Percentiles rank a stretch among this genome's conserved stretches.
phyloP scores from a whole-genome alignment of 2,329 filamentous ascomycete genomes.

The Trichoderma oligosporum region DNA sequence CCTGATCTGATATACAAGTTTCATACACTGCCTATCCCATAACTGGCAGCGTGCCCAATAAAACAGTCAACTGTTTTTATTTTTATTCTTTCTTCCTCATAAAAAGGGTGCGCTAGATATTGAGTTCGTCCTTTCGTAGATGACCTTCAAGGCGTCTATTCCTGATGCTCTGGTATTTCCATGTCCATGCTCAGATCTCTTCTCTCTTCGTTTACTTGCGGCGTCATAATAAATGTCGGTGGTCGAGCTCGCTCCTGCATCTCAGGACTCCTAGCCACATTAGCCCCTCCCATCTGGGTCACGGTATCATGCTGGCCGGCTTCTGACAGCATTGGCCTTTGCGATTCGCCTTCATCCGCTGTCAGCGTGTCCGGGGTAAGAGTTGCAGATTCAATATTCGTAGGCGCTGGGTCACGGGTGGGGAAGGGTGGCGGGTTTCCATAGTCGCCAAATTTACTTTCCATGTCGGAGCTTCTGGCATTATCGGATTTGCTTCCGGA shows the following conservation, averaged over 20 bases:
- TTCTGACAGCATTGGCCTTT: not conserved
- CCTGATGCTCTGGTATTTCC: constrained; percentile 31
- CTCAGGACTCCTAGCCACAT: constrained; percentile 35
- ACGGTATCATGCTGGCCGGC: not conserved
- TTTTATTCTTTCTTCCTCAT: not conserved
- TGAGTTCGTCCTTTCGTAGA: too few species aligned
- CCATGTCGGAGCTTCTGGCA: constrained; percentile 20
- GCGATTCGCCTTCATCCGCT: constrained; percentile 23
- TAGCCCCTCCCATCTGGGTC: not conserved
- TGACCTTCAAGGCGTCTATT: not conserved
- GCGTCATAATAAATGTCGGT: constrained; percentile 27
- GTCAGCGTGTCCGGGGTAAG: constrained; percentile 27
- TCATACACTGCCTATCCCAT: not conserved
- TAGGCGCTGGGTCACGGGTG: constrained; percentile 20
- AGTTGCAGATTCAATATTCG: constrained; percentile 27
- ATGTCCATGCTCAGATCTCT: constrained; percentile 34
- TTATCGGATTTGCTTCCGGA: constrained; percentile 20
- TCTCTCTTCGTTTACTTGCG: constrained; percentile 25
- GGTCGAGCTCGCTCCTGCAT: constrained; percentile 42
- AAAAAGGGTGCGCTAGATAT: not conserved
- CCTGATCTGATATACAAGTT: not conserved
- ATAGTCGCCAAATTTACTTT: constrained; percentile 20
- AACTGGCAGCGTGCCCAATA: too few species aligned
- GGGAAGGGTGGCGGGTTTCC: constrained; percentile 19
- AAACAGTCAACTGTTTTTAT: not conserved